These are phyloP conservation scores for Coemansia sp. DNA, from an alignment of 192 early-diverging fungal species.

Conservation along the genomic window DNA sequence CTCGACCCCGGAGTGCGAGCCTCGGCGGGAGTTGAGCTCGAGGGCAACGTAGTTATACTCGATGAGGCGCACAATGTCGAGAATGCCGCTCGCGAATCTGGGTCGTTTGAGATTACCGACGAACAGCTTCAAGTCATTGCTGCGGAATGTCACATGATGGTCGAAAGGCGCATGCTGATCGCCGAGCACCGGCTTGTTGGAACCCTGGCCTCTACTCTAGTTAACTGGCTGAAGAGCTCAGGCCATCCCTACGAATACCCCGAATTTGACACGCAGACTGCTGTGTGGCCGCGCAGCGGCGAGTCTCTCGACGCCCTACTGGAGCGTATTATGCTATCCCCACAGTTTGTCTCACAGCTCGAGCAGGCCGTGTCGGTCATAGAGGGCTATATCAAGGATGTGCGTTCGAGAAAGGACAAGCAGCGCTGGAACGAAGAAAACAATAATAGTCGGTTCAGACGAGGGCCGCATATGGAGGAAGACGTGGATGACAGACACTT, in stretches of 20 bases:
- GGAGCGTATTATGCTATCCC: constrained; percentile 17
- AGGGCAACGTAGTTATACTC: constrained; percentile 55
- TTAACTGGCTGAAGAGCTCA: constrained; percentile 22
- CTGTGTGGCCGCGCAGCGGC: constrained; percentile 34
- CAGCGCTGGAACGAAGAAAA: neutral
- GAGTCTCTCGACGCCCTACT: constrained; percentile 13
- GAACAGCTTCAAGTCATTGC: constrained; percentile 28
- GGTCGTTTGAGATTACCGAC: constrained; percentile 54
- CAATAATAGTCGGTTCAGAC: too few relatives aligned
- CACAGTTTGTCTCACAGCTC: neutral
- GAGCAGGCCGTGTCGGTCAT: neutral
- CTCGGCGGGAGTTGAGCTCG: constrained; percentile 52
- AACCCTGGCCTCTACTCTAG: constrained; percentile 11
- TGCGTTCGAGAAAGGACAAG: constrained; percentile 11
- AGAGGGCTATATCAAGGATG: constrained; percentile 19
- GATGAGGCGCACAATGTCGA: constrained; percentile 72
- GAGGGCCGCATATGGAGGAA: neutral
- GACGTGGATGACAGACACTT: constrained; percentile 9
- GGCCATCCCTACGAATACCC: constrained; percentile 25
- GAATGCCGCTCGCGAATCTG: constrained; percentile 55
- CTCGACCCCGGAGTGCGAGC: constrained; percentile 60
- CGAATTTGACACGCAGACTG: constrained; percentile 34
- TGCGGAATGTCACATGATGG: constrained; percentile 38
- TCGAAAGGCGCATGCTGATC: constrained; percentile 4
- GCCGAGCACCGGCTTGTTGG: constrained; percentile 17